Percentiles rank a stretch among this genome's conserved stretches.
Evolutionary conservation across 202 grass and related monocot genomes (phyloP).

Genomic region (Zoysia matrella): DNA sequence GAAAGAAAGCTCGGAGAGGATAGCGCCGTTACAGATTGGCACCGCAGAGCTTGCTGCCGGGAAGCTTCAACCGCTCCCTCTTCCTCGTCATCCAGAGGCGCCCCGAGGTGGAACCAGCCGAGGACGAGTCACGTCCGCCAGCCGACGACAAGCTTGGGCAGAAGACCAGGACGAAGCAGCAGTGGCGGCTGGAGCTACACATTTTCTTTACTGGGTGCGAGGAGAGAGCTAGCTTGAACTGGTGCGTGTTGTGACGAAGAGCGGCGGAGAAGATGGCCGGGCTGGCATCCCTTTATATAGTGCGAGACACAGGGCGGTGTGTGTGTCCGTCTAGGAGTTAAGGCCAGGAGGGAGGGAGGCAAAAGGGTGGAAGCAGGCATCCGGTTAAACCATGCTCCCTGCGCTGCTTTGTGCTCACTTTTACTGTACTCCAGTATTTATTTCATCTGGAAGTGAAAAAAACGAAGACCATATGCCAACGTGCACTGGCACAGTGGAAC

Average conservation of each 20-base stretch:
- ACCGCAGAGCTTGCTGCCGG: no score
- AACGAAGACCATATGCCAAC: no score
- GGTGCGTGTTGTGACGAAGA: neutral
- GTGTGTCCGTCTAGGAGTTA: neutral
- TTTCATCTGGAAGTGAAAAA: no score
- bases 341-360: conserved; percentile 27
- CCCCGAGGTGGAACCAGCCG: neutral
- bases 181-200: neutral
- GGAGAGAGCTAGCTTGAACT: no score
- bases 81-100: neutral
- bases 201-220: neutral
- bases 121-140: neutral
- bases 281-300: conserved; percentile 38
- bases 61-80: conserved; percentile 25
- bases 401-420: no score
- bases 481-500: no score
- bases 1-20: conserved; percentile 53
- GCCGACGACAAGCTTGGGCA: conserved; percentile 17
- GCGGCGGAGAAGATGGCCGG: conserved; percentile 9
- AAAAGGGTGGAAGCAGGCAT: conserved; percentile 39
- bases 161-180: conserved; percentile 14
- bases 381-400: neutral
- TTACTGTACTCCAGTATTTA: no score
- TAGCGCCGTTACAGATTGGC: conserved; percentile 37
- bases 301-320: neutral